phyloP scores from a whole-genome alignment of 1,284 basidiomycete genomes.

The Xerocomus minutiporus region DNA sequence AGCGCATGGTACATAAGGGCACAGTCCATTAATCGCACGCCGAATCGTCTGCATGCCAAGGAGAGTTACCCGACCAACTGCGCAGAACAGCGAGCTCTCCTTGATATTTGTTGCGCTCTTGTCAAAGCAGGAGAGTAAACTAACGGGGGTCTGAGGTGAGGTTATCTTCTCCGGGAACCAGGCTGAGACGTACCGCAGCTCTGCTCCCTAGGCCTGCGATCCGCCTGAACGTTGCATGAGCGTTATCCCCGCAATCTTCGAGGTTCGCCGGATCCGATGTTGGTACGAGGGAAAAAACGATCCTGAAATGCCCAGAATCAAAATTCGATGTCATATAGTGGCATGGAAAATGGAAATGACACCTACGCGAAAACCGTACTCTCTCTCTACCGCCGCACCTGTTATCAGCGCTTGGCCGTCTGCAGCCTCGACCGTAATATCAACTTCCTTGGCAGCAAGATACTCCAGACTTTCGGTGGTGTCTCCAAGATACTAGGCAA shows the following conservation, averaged over 20 bases:
- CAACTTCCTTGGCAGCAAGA: conserved; percentile 36
- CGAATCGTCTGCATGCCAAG: neutral
- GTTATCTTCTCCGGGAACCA: neutral
- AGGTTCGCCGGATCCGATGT: conserved; percentile 16
- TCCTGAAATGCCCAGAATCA: conserved; percentile 6
- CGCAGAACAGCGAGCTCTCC: conserved; percentile 43
- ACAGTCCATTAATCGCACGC: neutral
- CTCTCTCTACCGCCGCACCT: conserved; percentile 28
- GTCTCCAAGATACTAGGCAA: conserved; percentile 49
- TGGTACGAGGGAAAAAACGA: conserved; percentile 23
- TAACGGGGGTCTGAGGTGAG: conserved; percentile 29
- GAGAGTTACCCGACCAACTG: conserved; percentile 43
- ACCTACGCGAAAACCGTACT: conserved; percentile 38
- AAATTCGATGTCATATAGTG: conserved; percentile 3
- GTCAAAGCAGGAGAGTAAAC: conserved; percentile 50
- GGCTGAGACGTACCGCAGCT: conserved; percentile 8
- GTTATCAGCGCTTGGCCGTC: conserved; percentile 34
- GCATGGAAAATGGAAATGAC: conserved; percentile 27
- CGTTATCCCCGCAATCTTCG: neutral
- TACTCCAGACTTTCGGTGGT: conserved; percentile 34
- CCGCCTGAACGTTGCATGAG: conserved; percentile 16
- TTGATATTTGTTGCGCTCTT: conserved; percentile 56
- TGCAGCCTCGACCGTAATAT: conserved; percentile 44
- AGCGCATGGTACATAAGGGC: no score
- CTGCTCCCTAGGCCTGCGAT: conserved; percentile 20